Evolutionary conservation across 208 protist species (phyloP).

Genomic region (Wallacemonas rigidus): DNA sequence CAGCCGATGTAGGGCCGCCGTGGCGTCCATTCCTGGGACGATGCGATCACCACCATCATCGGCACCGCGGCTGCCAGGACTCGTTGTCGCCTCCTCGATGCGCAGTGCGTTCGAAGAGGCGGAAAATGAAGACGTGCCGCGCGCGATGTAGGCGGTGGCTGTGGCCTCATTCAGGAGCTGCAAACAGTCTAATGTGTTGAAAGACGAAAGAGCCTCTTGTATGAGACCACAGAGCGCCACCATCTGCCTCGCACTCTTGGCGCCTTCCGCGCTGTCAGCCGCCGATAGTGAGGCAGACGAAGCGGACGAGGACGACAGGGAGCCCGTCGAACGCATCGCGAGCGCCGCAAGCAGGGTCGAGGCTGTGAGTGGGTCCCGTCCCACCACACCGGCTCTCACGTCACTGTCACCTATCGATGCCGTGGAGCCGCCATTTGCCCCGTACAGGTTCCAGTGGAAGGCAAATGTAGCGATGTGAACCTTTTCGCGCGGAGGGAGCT

Average conservation of each 20-base stretch:
- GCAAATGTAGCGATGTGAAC: conserved; percentile 26
- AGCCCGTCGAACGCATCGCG: not conserved
- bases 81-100: too few relatives aligned
- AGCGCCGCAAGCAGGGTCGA: not conserved
- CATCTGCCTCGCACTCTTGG: conserved; percentile 22
- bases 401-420: not conserved
- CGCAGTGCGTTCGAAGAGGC: not conserved
- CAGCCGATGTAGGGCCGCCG: conserved; percentile 16
- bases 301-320: not conserved
- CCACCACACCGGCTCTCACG: not conserved
- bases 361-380: not conserved
- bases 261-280: conserved; percentile 18
- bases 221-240: conserved; percentile 37
- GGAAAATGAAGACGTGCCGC: conserved; percentile 1
- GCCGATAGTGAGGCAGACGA: not conserved
- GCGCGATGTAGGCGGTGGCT: conserved; percentile 13
- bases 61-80: not conserved
- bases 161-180: conserved; percentile 58
- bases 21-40: not conserved
- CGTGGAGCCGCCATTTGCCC: conserved; percentile 18
- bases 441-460: conserved; percentile 39
- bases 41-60: not conserved
- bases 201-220: conserved; percentile 13
- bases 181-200: conserved; percentile 40
- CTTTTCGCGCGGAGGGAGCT: conserved; percentile 39